Percentiles rank a stretch among this genome's conserved stretches.
phyloP scores from a whole-genome alignment of 768 basidiomycete genomes.

The Suillus occidentalis region DNA sequence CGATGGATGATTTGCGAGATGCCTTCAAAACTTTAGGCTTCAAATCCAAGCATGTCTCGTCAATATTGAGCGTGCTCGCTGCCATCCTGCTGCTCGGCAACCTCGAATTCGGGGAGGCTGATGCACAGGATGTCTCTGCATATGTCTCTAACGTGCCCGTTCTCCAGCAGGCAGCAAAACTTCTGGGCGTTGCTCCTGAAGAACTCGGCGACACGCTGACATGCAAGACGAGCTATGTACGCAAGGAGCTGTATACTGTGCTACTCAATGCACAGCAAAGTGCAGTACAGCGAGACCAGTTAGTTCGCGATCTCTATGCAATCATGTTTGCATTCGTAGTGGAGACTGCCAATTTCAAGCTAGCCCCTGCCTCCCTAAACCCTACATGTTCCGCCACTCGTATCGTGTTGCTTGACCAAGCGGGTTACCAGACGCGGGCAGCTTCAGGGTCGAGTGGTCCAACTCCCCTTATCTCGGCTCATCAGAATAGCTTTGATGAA shows the following conservation, averaged over 20 bases:
- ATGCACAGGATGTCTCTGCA: slow-evolving; percentile 54
- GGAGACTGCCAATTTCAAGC: slow-evolving; percentile 60
- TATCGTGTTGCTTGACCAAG: slow-evolving; percentile 53
- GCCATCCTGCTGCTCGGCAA: slow-evolving; percentile 61
- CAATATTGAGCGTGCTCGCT: slow-evolving; percentile 53
- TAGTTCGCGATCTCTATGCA: slow-evolving; percentile 59
- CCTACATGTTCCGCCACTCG: slow-evolving; percentile 43
- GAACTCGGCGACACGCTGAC: slow-evolving; percentile 56
- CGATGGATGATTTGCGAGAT: slow-evolving; percentile 57
- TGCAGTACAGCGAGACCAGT: slow-evolving; percentile 49
- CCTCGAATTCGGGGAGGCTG: slow-evolving; percentile 55
- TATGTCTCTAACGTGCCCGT: slow-evolving; percentile 45
- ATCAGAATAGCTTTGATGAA: slow-evolving; percentile 60
- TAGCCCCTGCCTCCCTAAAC: slow-evolving; percentile 44
- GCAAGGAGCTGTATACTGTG: slow-evolving; percentile 58
- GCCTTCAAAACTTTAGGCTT: slow-evolving; percentile 58
- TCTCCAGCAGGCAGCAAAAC: slow-evolving; percentile 47
- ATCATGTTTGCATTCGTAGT: slow-evolving; percentile 65
- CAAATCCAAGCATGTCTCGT: slow-evolving; percentile 56
- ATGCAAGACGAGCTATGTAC: slow-evolving; percentile 56
- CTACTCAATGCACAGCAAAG: slow-evolving; percentile 54
- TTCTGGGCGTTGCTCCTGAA: slow-evolving; percentile 54
- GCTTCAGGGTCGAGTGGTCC: slow-evolving; percentile 38
- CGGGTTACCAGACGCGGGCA: slow-evolving; percentile 58
- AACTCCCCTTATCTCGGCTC: slow-evolving; percentile 54